These are phyloP conservation scores for Diaporthe aspalathi DNA, from an alignment of 2,329 filamentous ascomycete genomes.

Conservation along the genomic window DNA sequence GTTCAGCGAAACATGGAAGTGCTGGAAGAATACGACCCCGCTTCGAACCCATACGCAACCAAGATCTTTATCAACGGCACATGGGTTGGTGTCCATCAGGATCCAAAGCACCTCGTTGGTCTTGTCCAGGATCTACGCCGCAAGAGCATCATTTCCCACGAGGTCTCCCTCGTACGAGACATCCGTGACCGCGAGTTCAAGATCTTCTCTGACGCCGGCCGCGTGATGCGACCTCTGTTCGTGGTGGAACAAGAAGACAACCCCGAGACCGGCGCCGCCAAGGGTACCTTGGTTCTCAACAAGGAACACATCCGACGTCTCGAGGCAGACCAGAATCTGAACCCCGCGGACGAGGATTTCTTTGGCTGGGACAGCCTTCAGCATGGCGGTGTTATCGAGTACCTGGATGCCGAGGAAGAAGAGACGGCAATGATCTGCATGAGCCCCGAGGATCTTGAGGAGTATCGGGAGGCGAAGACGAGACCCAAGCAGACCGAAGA, in stretches of 20 bases:
- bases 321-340: slow-evolving; percentile 76
- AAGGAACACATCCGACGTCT: slow-evolving; percentile 83
- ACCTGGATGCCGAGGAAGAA: slow-evolving; percentile 97
- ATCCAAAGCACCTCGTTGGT: slow-evolving; percentile 85
- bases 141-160: slow-evolving; percentile 85
- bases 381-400: slow-evolving; percentile 88
- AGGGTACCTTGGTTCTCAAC: slow-evolving; percentile 82
- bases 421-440: slow-evolving; percentile 99
- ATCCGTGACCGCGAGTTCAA: slow-evolving; percentile 98
- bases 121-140: slow-evolving; percentile 82
- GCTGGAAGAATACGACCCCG: slow-evolving; percentile 91
- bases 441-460: slow-evolving; percentile 94
- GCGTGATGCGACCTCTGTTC: slow-evolving; percentile 93
- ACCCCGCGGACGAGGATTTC: slow-evolving; percentile 68
- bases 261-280: slow-evolving; percentile 65
- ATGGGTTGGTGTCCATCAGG: slow-evolving; percentile 95
- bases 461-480: slow-evolving; percentile 75
- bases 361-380: slow-evolving; percentile 93
- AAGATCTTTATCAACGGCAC: slow-evolving; percentile 99
- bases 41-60: slow-evolving; percentile 88
- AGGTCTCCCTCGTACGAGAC: slow-evolving; percentile 94
- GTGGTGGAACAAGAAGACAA: slow-evolving; percentile 91
- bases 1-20: slow-evolving; percentile 95
- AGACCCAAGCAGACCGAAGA: slow-evolving; percentile 78
- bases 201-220: slow-evolving; percentile 96